Percentiles rank a stretch among this genome's conserved stretches.
Evolutionary conservation across 805 yeast species (phyloP).

Genomic region (Ogataea paradorogensis): DNA sequence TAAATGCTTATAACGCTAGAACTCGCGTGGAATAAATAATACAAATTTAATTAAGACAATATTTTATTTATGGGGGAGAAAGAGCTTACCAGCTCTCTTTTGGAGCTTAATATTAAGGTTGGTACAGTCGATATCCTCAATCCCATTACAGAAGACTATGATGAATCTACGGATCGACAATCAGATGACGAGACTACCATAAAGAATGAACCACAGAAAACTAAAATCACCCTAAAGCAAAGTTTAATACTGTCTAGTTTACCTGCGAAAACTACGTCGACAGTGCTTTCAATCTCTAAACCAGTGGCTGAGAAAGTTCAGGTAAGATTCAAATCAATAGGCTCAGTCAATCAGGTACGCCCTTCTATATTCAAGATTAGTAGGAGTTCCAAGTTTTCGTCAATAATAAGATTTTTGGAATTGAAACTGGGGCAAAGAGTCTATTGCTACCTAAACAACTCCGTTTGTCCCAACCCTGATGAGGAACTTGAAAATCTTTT

Average conservation of each 20-base stretch:
- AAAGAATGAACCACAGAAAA: constrained; percentile 21
- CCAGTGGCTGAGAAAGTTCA: constrained; percentile 36
- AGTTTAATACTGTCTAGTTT: constrained; percentile 26
- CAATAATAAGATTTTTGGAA: constrained; percentile 43
- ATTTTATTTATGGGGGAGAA: constrained; percentile 3
- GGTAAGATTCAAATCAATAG: constrained; percentile 58
- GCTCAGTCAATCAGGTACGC: constrained; percentile 47
- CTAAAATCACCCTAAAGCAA: constrained; percentile 31
- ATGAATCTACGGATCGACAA: constrained; percentile 2
- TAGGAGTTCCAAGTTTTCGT: constrained; percentile 43
- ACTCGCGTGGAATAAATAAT: background rate
- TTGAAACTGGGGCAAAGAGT: constrained; percentile 35
- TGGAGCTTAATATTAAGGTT: constrained; percentile 20
- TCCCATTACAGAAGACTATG: constrained; percentile 4
- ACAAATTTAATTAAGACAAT: background rate
- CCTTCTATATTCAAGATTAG: constrained; percentile 53
- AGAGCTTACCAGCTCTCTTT: constrained; percentile 16
- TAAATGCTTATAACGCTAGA: constrained; percentile 18
- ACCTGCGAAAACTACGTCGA: constrained; percentile 24
- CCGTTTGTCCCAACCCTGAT: constrained; percentile 45
- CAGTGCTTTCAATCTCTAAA: constrained; percentile 20
- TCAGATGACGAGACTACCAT: constrained; percentile 15
- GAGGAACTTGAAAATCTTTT: constrained; percentile 39
- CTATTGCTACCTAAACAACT: constrained; percentile 44
- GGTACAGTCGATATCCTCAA: constrained; percentile 9